Conservation (phyloP, 164 flowering plant species). For the Magnolia officinalis region DNA sequence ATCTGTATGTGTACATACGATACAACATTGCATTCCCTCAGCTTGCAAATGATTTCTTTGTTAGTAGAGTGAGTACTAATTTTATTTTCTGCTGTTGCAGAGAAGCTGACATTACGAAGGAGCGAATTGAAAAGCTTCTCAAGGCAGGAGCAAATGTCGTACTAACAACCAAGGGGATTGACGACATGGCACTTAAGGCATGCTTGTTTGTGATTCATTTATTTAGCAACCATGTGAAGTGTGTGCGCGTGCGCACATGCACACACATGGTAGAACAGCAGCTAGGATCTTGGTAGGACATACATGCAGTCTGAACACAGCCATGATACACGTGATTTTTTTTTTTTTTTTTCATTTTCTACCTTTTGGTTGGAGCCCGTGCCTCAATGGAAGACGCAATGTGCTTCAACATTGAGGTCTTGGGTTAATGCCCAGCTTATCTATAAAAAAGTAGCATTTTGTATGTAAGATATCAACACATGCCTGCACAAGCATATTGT, state of each 20-base stretch:
- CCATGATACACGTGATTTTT: too few relatives aligned
- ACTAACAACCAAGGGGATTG: constrained; percentile 93
- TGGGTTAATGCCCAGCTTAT: not conserved
- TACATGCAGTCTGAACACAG: too few relatives aligned
- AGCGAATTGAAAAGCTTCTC: constrained; percentile 86
- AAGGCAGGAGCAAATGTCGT: constrained; percentile 98
- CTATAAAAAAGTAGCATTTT: too few relatives aligned
- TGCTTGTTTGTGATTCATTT: constrained; percentile 16
- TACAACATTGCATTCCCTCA: not conserved
- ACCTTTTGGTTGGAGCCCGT: not conserved
- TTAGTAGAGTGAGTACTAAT: not conserved
- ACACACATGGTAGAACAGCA: too few relatives aligned
- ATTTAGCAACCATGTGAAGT: not conserved
- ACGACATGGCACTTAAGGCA: constrained; percentile 99
- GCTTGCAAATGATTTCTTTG: not conserved
- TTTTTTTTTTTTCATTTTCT: too few relatives aligned
- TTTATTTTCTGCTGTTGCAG: constrained; percentile 33
- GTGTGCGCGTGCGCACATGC: too few relatives aligned
- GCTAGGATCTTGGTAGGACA: too few relatives aligned
- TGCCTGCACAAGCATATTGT: not conserved
- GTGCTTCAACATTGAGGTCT: not conserved
- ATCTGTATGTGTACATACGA: not conserved
- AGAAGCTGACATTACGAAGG: constrained; percentile 96
- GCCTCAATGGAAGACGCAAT: not conserved
- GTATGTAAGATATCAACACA: too few relatives aligned